Percentiles rank a stretch among this genome's conserved stretches.
These are phyloP conservation scores for Phytophthora uliginosa DNA, from an alignment of 352 stramenopile genomes.

Conservation along the genomic window DNA sequence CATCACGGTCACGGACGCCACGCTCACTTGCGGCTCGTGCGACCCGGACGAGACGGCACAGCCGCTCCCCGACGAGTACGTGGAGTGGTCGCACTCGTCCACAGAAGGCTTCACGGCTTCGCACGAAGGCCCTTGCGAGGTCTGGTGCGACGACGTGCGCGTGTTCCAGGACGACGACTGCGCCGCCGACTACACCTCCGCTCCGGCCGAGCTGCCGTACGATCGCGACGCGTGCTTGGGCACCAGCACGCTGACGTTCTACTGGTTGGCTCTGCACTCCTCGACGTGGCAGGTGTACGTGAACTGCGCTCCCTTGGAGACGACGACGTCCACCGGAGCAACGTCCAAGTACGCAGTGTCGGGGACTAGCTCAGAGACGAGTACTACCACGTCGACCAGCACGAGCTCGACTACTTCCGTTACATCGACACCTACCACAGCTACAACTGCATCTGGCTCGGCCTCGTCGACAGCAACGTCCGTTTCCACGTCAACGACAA, in stretches of 20 bases:
- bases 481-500: constrained; percentile 12
- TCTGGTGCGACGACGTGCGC: constrained; percentile 54
- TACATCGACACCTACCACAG: constrained; percentile 15
- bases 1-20: constrained; percentile 30
- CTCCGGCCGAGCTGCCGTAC: constrained; percentile 47
- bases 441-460: constrained; percentile 11
- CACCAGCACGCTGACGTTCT: constrained; percentile 42
- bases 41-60: constrained; percentile 34
- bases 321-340: constrained; percentile 29
- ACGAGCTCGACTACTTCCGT: constrained; percentile 18
- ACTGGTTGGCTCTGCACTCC: constrained; percentile 58
- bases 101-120: constrained; percentile 39
- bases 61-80: constrained; percentile 28
- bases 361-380: constrained; percentile 6
- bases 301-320: constrained; percentile 38
- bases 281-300: constrained; percentile 57
- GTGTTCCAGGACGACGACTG: constrained; percentile 57
- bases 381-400: constrained; percentile 11
- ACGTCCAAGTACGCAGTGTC: constrained; percentile 36
- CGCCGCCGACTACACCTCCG: constrained; percentile 40
- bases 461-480: constrained; percentile 14
- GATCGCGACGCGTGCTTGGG: constrained; percentile 39
- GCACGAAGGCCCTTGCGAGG: constrained; percentile 56
- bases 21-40: constrained; percentile 32
- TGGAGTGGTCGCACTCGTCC: constrained; percentile 41